Percentiles rank a stretch among this genome's conserved stretches.
Conservation (phyloP, 2,329 filamentous ascomycete genomes). For the Colletotrichum gloeosporioides region DNA sequence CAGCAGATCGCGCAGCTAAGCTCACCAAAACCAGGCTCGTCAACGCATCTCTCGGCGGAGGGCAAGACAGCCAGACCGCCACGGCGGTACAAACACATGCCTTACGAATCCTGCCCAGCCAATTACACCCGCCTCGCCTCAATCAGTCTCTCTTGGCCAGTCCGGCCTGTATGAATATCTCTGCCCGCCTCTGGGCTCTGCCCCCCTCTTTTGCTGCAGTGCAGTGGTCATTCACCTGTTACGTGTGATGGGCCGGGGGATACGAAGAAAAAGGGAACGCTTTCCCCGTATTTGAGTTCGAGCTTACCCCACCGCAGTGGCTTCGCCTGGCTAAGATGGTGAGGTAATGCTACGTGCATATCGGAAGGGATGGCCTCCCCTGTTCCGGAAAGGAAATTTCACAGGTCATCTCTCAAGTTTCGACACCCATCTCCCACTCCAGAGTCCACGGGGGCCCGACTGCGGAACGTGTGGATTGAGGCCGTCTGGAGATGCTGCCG, state of each 20-base stretch:
- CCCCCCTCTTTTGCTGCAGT: not conserved
- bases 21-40: not conserved
- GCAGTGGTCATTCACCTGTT: constrained; percentile 8
- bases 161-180: not conserved
- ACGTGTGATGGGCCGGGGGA: constrained; percentile 15
- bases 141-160: not conserved
- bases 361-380: constrained; percentile 18
- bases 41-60: constrained; percentile 12
- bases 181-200: not conserved
- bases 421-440: not conserved
- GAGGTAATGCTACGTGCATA: constrained; percentile 21
- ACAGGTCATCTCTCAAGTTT: not conserved
- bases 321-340: constrained; percentile 16
- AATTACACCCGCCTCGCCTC: constrained; percentile 9
- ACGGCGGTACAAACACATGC: constrained; percentile 9
- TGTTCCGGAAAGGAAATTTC: constrained; percentile 10
- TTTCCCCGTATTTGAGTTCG: constrained; percentile 15
- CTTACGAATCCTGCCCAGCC: not conserved
- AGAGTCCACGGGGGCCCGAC: not conserved
- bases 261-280: constrained; percentile 15
- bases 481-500: constrained; percentile 12
- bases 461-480: not conserved
- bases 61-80: constrained; percentile 5
- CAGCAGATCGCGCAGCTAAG: not conserved
- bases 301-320: constrained; percentile 12